phyloP scores from a whole-genome alignment of 2,329 filamentous ascomycete species.

The Stachybotrys elegans region DNA sequence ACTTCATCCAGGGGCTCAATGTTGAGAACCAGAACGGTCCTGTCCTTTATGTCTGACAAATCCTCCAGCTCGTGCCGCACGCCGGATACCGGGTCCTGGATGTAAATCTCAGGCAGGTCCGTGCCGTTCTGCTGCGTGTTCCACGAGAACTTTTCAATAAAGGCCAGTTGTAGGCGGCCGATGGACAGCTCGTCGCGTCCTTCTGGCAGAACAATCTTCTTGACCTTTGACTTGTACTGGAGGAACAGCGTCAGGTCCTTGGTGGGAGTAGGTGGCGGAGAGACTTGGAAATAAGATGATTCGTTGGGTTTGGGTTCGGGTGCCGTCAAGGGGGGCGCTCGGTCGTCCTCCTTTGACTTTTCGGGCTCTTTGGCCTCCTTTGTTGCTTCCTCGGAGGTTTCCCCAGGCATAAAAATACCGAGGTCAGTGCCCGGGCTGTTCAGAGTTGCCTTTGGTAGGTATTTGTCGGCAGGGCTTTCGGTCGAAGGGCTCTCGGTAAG shows the following conservation, averaged over 20 bases:
- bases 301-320: conserved; percentile 40
- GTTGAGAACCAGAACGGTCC: conserved; percentile 91
- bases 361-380: conserved; percentile 10
- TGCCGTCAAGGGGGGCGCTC: conserved; percentile 15
- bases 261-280: conserved; percentile 58
- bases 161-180: conserved; percentile 84
- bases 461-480: conserved; percentile 50
- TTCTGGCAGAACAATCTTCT: conserved; percentile 86
- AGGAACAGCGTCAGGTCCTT: conserved; percentile 92
- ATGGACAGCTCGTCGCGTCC: conserved; percentile 81
- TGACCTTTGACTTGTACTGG: conserved; percentile 95
- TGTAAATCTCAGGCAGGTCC: conserved; percentile 94
- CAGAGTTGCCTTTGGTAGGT: conserved; percentile 51
- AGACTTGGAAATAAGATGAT: conserved; percentile 54
- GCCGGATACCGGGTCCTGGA: conserved; percentile 91
- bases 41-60: conserved; percentile 85
- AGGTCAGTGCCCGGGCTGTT: conserved; percentile 51
- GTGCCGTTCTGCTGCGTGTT: conserved; percentile 92
- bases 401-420: conserved; percentile 20
- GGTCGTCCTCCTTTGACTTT: conserved; percentile 15
- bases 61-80: conserved; percentile 97
- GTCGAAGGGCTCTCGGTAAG: conserved; percentile 15
- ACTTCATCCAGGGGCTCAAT: conserved; percentile 92
- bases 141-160: conserved; percentile 99
- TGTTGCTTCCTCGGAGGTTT: conserved; percentile 5